Conservation (phyloP, 306 rosid species). For the Cucurbita moschata region DNA sequence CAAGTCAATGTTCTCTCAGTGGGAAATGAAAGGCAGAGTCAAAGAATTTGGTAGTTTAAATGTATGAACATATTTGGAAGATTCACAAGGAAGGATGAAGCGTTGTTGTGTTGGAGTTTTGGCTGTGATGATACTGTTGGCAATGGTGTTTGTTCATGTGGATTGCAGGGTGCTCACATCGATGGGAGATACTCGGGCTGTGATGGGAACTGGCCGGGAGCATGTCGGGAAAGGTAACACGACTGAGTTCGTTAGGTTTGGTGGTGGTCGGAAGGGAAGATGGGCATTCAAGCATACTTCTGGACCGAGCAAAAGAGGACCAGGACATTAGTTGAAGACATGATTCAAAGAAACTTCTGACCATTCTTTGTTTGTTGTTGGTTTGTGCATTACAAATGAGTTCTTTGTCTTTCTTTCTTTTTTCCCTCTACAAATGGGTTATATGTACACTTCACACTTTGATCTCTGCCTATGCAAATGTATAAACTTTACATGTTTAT, state of each 20-base stretch:
- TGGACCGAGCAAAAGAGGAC: constrained; percentile 10
- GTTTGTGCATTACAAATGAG: not conserved
- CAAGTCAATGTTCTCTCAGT: not conserved
- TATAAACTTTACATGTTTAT: not conserved
- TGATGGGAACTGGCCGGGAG: not conserved
- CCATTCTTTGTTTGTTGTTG: not conserved
- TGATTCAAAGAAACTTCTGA: not conserved
- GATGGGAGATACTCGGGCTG: not conserved
- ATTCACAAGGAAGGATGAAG: constrained; percentile 3
- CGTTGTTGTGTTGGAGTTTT: not conserved
- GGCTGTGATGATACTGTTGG: not conserved
- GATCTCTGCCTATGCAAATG: not conserved
- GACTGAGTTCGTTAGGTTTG: not conserved
- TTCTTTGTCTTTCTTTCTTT: not conserved
- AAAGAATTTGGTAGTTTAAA: not conserved
- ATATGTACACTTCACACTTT: not conserved
- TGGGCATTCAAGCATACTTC: constrained; percentile 5
- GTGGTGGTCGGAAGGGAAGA: not conserved
- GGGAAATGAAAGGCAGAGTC: not conserved
- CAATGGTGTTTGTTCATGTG: not conserved
- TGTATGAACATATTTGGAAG: not conserved
- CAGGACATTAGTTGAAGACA: constrained; percentile 4
- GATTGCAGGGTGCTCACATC: constrained; percentile 7
- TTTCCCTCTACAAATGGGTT: not conserved
- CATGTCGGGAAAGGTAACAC: not conserved